phyloP scores from a whole-genome alignment of 2,329 filamentous ascomycete species.

The Aspergillus pseudoviridinutans region DNA sequence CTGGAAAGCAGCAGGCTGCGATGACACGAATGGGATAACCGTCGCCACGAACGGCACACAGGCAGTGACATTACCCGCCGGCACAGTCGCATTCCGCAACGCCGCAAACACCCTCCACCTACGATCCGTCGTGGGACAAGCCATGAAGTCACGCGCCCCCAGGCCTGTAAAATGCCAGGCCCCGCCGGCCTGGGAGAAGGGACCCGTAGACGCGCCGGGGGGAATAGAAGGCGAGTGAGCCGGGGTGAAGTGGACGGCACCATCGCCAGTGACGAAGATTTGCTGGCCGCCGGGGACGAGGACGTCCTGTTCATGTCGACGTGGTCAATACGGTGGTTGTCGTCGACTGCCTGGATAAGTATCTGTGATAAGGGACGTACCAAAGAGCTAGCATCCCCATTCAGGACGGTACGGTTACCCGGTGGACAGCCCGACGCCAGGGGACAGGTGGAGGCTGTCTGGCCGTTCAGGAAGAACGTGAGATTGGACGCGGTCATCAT shows the following conservation, averaged over 20 bases:
- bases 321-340: slow-evolving; percentile 16
- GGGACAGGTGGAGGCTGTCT: slow-evolving; percentile 50
- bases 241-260: slow-evolving; percentile 54
- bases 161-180: slow-evolving; percentile 32
- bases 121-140: slow-evolving; percentile 34
- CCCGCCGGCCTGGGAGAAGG: slow-evolving; percentile 41
- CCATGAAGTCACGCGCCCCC: slow-evolving; percentile 41
- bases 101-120: slow-evolving; percentile 43
- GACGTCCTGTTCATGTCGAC: slow-evolving; percentile 35
- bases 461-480: slow-evolving; percentile 49
- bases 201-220: slow-evolving; percentile 46
- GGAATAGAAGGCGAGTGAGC: slow-evolving; percentile 55
- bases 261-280: slow-evolving; percentile 54
- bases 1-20: slow-evolving; percentile 36
- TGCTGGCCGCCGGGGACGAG: slow-evolving; percentile 61
- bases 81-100: slow-evolving; percentile 38
- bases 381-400: slow-evolving; percentile 34
- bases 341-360: not conserved
- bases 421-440: slow-evolving; percentile 40
- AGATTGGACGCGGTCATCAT: slow-evolving; percentile 46
- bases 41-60: slow-evolving; percentile 40
- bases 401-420: slow-evolving; percentile 47
- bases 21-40: slow-evolving; percentile 23
- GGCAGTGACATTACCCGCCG: slow-evolving; percentile 33
- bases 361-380: slow-evolving; percentile 24